Evolutionary conservation across 2,329 filamentous ascomycete species (phyloP).

Genomic region (Fusarium robinianum): DNA sequence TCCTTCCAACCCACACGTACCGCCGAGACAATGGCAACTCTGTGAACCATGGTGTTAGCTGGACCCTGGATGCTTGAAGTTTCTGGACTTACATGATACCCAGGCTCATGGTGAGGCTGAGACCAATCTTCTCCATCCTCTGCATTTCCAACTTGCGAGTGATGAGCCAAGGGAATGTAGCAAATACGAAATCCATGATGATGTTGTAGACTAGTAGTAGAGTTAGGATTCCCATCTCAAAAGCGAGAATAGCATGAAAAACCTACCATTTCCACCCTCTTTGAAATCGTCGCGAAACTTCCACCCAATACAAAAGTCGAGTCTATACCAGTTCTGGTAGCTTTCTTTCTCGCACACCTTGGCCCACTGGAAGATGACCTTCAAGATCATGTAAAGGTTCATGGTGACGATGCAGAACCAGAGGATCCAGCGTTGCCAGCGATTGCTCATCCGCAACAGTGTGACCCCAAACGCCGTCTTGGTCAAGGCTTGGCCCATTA

Average conservation of each 20-base stretch:
- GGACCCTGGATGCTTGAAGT: rapidly evolving
- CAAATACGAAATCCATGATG: constrained; percentile 58
- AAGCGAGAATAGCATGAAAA: too few relatives aligned
- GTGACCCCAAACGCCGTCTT: constrained; percentile 47
- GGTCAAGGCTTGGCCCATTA: constrained; percentile 43
- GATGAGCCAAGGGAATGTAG: constrained; percentile 55
- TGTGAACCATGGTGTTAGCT: not conserved
- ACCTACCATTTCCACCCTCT: constrained; percentile 54
- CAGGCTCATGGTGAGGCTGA: constrained; percentile 56
- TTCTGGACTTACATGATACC: constrained; percentile 47
- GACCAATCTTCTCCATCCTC: constrained; percentile 52
- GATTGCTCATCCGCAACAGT: constrained; percentile 48
- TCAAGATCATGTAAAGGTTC: constrained; percentile 53
- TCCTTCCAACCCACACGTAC: constrained; percentile 56
- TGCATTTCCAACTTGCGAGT: constrained; percentile 54
- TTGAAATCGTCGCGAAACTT: constrained; percentile 51
- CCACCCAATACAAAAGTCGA: constrained; percentile 50
- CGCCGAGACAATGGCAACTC: constrained; percentile 53
- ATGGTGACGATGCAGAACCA: constrained; percentile 56
- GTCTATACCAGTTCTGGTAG: constrained; percentile 53
- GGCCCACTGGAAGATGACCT: constrained; percentile 55
- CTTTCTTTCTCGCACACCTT: constrained; percentile 48
- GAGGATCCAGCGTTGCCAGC: constrained; percentile 48
- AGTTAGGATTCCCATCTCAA: not conserved
- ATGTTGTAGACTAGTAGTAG: constrained; percentile 53